Evolutionary conservation across 2,329 filamentous ascomycete species (phyloP), one percentile per base, ranked within the genome.

Genomic region (Paraconiothyrium sp.): DNA sequence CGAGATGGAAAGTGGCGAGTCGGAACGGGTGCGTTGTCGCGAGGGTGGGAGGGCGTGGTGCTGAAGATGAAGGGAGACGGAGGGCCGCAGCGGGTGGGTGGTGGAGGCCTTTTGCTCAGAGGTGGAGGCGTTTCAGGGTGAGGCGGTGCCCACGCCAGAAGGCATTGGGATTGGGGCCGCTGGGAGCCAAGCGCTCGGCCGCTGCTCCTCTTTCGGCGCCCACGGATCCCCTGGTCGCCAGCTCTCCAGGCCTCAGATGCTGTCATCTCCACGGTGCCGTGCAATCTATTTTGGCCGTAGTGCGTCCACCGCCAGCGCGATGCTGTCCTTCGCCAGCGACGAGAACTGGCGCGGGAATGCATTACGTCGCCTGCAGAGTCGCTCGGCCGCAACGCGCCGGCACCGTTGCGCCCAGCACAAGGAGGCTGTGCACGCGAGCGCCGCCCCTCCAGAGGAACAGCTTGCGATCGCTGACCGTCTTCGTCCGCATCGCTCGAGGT

Each of bases 61-160:
- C 11, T 55, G 64, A 55, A 54, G 66, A 56, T 44, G 60, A 54
- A 52, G 59, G 49, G 41, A 49, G 52, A 8, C 51, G 10, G 27
- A 22, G 27, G 24, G 10, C 37, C 49, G 46, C 47, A 34, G 50
- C n/a, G 5, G 39, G 54, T 39, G 64, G 66, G 63, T 58, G 59
- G 60, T 59, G 52, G 58, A 66, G 60, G 59, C 62, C 65, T 71
- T 74, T 70, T 71, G 72, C 70, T 72, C 34, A 54, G 68, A 65
- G 68, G 71, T 66, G 57, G 68, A 65, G 68, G 71, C 67, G 70
- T 71, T 69, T 71, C 68, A 71, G 59, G 47, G 34, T 57, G 58
- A 60, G 66, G 60, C 60, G 62, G 60, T 61, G 65, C 57, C 62
- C 55, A 43, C 44, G 32, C 27, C 49, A 63, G 37, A 43, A 30